phyloP scores from a whole-genome alignment of 1,284 basidiomycete species.

The Trametes polyzona region DNA sequence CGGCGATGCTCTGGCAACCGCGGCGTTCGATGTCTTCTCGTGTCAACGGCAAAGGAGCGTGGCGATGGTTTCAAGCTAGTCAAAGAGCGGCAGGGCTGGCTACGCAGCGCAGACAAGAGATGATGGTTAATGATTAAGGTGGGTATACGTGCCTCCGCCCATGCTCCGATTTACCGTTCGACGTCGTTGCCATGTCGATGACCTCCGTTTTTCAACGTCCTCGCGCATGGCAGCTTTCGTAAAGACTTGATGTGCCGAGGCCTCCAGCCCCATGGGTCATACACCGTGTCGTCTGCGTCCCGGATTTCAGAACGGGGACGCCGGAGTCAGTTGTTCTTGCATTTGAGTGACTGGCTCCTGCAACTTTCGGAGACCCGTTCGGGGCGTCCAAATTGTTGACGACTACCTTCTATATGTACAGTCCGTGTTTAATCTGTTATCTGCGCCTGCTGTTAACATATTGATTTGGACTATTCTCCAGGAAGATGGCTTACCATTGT shows the following conservation, averaged over 20 bases:
- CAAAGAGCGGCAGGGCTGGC: slow-evolving; percentile 19
- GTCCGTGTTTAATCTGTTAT: too few relatives aligned
- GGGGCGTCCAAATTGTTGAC: too few relatives aligned
- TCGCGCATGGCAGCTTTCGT: not conserved
- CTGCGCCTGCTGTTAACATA: too few relatives aligned
- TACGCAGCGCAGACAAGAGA: slow-evolving; percentile 7
- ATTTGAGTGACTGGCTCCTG: too few relatives aligned
- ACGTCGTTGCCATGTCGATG: slow-evolving; percentile 30
- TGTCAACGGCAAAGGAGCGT: slow-evolving; percentile 6
- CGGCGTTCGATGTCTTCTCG: not conserved
- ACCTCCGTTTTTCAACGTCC: not conserved
- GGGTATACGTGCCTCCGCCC: not conserved
- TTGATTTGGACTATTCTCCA: too few relatives aligned
- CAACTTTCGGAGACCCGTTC: too few relatives aligned
- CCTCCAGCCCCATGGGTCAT: not conserved
- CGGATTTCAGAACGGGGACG: too few relatives aligned
- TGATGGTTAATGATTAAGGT: slow-evolving; percentile 27
- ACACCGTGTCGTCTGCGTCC: not conserved
- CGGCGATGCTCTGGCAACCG: not conserved
- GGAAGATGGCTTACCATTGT: too few relatives aligned
- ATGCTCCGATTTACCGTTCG: not conserved
- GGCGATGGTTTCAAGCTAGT: not conserved
- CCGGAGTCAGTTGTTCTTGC: too few relatives aligned
- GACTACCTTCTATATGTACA: too few relatives aligned
- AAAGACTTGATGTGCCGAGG: not conserved